Evolutionary conservation across 768 basidiomycete species (phyloP).

Genomic region (Collybiopsis confluens): DNA sequence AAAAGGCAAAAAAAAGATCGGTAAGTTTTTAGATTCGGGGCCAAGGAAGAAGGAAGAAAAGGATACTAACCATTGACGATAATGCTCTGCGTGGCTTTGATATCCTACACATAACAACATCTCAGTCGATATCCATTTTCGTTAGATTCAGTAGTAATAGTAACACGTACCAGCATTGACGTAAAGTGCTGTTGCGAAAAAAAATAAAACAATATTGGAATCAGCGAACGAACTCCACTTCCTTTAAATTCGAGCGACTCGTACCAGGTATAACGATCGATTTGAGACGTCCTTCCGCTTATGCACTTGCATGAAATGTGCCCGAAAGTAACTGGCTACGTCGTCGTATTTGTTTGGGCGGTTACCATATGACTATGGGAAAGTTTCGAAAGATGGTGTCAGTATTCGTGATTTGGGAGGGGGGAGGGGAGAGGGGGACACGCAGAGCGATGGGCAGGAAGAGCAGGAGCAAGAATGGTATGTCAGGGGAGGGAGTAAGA

Average conservation of each 20-base stretch:
- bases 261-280: conserved; percentile 61
- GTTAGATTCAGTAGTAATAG: not conserved
- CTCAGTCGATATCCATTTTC: not conserved
- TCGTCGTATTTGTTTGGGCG: conserved; percentile 67
- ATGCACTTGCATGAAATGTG: conserved; percentile 76
- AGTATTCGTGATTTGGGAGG: no score
- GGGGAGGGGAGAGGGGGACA: no score
- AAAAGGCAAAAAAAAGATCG: no score
- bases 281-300: conserved; percentile 56
- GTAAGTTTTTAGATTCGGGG: not conserved
- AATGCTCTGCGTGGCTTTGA: conserved; percentile 61
- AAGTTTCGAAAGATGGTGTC: conserved; percentile 22
- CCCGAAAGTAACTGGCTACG: conserved; percentile 76
- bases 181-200: conserved; percentile 52
- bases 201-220: not conserved
- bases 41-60: not conserved
- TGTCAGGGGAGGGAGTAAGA: no score
- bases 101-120: conserved; percentile 42
- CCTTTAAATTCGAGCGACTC: conserved; percentile 21
- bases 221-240: no score
- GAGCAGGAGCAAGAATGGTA: no score
- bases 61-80: conserved; percentile 51
- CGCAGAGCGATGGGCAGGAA: no score
- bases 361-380: conserved; percentile 47
- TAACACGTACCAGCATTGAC: conserved; percentile 53